phyloP scores from a whole-genome alignment of 768 basidiomycete species.

The Pilatotrama ljubarskyi region DNA sequence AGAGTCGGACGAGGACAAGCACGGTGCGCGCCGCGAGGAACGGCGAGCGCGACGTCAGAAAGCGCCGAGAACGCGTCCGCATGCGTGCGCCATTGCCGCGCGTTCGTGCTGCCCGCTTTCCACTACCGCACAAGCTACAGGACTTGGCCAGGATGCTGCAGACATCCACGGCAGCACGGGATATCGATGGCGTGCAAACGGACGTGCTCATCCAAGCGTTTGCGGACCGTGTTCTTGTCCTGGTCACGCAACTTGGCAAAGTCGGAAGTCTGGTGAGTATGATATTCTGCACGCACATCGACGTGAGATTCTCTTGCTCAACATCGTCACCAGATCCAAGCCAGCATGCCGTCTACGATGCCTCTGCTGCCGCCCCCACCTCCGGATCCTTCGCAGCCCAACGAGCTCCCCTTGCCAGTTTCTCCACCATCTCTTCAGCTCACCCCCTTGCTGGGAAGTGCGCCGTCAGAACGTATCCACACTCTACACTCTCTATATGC shows the following conservation, averaged over 20 bases:
- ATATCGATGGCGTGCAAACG: constrained; percentile 59
- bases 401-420: constrained; percentile 45
- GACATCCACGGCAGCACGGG: constrained; percentile 50
- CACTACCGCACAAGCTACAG: too few species aligned
- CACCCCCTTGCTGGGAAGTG: constrained; percentile 74
- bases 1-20: too few species aligned
- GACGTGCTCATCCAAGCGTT: constrained; percentile 79
- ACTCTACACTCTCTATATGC: constrained; percentile 80
- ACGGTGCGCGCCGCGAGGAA: too few species aligned
- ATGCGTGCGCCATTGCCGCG: too few species aligned
- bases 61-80: too few species aligned
- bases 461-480: constrained; percentile 66
- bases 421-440: constrained; percentile 76
- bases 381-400: constrained; percentile 37
- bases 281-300: not conserved
- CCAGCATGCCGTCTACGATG: constrained; percentile 64
- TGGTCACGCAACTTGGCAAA: constrained; percentile 89
- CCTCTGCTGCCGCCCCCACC: constrained; percentile 46
- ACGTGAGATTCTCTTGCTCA: not conserved
- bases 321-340: constrained; percentile 66
- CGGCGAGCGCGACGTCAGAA: too few species aligned
- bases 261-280: constrained; percentile 74
- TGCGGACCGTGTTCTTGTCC: constrained; percentile 78
- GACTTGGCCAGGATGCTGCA: constrained; percentile 35
- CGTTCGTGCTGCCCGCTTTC: too few species aligned